Base-by-base conservation (phyloP, 2,329 filamentous ascomycete species). In the Aaosphaeria pasadenensis region DNA sequence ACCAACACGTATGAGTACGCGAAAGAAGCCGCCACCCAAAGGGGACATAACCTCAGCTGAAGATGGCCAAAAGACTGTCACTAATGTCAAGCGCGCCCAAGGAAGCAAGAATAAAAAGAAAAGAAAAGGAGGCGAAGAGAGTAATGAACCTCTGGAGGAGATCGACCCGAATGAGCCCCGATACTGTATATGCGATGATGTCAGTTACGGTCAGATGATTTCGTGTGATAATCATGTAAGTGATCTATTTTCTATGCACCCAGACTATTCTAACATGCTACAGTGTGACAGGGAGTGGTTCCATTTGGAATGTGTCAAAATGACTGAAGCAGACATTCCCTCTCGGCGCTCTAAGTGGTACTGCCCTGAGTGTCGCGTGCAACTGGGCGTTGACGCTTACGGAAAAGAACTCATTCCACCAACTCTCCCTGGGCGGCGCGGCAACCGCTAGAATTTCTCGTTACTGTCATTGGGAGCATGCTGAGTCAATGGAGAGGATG, bases 261-360 rank as follows among this genome's bases (percentile, higher is more conserved):
- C 46, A n/a, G 7, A n/a, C 33, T 36, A 52, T 62, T 45, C 56
- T 63, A 48, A 65, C 43, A 11, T 17, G n/a, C 4, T 29, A 11
- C 74, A 87, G 71, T 94, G 89, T 72, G 85, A 89, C 58, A 83
- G 84, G 53, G 88, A 92, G 69, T 94, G 89, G 89, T 94, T 92
- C 67, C 89, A 94, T 64, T 77, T 94, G 38, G 83, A 84, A 54
- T 94, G 89, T 61, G 86, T 94, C 5, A 84, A 79, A 5, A 74
- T 94, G 54, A 63, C 62, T 32, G 75, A 77, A 5, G 52, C 54
- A 24, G 80, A 84, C 28, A 82, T 88, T 50, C 88, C 88, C 7
- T 80, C 84, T 2, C 77, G 87, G 13, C 87, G 86, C 31, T 85
- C 85, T 2, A 91, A 90, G 69, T 94, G 89, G 89, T 94, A 90